Conservation (phyloP, 2,329 filamentous ascomycete genomes). For the Exophiala sideris region DNA sequence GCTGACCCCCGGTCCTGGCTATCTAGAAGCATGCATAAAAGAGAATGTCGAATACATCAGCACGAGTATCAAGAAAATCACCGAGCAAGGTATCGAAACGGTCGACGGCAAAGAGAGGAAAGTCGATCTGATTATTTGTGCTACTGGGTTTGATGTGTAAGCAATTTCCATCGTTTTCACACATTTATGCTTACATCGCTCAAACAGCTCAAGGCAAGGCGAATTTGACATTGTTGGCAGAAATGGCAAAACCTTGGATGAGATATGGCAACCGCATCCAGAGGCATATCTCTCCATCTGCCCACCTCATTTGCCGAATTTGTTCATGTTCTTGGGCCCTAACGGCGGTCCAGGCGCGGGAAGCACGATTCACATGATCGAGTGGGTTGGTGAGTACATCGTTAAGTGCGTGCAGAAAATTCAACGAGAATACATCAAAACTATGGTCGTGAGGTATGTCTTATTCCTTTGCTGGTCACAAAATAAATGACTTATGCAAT, state of each 20-base stretch:
- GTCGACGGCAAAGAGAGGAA: too few relatives aligned
- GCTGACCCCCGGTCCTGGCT: conserved; percentile 61
- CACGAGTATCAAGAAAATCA: too few relatives aligned
- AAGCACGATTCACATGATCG: not conserved
- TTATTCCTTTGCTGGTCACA: not conserved
- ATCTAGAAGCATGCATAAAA: conserved; percentile 61
- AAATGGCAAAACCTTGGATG: conserved; percentile 41
- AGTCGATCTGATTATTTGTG: too few relatives aligned
- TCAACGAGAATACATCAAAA: conserved; percentile 6
- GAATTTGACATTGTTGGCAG: conserved; percentile 52
- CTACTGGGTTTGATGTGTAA: too few relatives aligned
- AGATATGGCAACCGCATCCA: conserved; percentile 33
- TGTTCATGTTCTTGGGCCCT: conserved; percentile 32
- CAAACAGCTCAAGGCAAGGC: too few relatives aligned
- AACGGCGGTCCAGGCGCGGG: conserved; percentile 14
- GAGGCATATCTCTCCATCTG: conserved; percentile 32
- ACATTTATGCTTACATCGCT: too few relatives aligned
- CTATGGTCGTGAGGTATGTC: conserved; percentile 1
- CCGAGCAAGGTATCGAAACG: too few relatives aligned
- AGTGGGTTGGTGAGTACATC: not conserved
- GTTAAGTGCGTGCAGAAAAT: conserved; percentile 3
- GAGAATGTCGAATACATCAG: conserved; percentile 60
- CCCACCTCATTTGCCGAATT: conserved; percentile 32
- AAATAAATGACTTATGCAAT: too few relatives aligned
- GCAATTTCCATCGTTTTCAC: too few relatives aligned